Conservation (phyloP, 768 basidiomycete genomes). For the Pleurotus citrinopileatus region DNA sequence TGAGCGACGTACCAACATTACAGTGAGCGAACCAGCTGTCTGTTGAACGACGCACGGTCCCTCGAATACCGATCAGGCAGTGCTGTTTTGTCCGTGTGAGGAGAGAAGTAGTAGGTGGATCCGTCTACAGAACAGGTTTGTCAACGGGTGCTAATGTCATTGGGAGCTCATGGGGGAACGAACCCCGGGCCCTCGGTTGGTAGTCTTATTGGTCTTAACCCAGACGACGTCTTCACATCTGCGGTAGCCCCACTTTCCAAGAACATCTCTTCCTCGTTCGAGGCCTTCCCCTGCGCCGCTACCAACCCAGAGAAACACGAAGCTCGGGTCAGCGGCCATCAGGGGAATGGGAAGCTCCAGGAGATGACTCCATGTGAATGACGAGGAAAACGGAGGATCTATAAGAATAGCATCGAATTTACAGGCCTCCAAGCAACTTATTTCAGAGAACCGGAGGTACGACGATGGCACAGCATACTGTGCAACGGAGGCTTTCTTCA, state of each 20-base stretch:
- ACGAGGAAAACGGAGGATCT: conserved; percentile 85
- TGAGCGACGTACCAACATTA: conserved; percentile 74
- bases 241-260: conserved; percentile 93
- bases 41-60: conserved; percentile 91
- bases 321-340: conserved; percentile 88
- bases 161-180: conserved; percentile 19
- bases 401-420: conserved; percentile 93
- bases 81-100: conserved; percentile 93
- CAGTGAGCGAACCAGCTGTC: conserved; percentile 98
- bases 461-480: conserved; percentile 68
- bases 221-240: conserved; percentile 98
- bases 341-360: conserved; percentile 78
- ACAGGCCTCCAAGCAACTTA: conserved; percentile 52
- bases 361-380: conserved; percentile 83
- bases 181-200: conserved; percentile 75
- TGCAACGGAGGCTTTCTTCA: conserved; percentile 80
- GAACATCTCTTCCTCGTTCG: conserved; percentile 86
- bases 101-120: conserved; percentile 81
- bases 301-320: conserved; percentile 96
- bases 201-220: conserved; percentile 86
- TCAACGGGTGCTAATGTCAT: not conserved
- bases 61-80: conserved; percentile 95
- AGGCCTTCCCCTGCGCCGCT: conserved; percentile 87
- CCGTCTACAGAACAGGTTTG: conserved; percentile 48
- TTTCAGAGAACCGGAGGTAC: conserved; percentile 61